A percentile compares a stretch with the other conserved stretches of the same genome.
These are phyloP conservation scores for Colletotrichum paranaense DNA, from an alignment of 2,329 filamentous ascomycete genomes.

Conservation along the genomic window DNA sequence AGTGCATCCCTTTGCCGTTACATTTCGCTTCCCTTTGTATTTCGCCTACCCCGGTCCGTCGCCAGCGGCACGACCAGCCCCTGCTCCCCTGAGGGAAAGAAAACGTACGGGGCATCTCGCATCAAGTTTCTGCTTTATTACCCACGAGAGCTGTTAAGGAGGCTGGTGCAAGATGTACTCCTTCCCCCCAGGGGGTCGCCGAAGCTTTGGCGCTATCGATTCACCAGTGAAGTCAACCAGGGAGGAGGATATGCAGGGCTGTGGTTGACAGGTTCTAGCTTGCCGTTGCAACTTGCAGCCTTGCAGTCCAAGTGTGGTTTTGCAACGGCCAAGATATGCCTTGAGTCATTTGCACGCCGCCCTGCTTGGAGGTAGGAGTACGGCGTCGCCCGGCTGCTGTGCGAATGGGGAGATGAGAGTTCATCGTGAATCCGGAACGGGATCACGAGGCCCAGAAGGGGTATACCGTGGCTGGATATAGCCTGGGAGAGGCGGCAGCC, in stretches of 20 bases:
- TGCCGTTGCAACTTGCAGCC: background rate
- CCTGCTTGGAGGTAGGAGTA: background rate
- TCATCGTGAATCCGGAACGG: background rate
- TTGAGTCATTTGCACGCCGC: background rate
- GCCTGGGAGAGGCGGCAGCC: background rate
- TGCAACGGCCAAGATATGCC: background rate
- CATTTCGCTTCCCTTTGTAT: slow-evolving; percentile 26
- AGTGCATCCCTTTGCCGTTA: slow-evolving; percentile 17
- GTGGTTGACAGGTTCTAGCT: background rate
- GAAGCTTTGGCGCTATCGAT: slow-evolving; percentile 30
- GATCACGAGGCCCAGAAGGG: background rate
- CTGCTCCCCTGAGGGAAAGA: background rate
- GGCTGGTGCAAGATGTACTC: slow-evolving; percentile 2
- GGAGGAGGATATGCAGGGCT: background rate
- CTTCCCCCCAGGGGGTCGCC: slow-evolving; percentile 15
- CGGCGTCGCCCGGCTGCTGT: background rate
- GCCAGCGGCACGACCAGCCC: slow-evolving; percentile 5
- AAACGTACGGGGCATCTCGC: background rate
- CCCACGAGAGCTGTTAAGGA: background rate
- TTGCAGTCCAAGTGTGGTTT: background rate
- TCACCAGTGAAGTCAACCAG: background rate
- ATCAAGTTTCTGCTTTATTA: slow-evolving; percentile 20
- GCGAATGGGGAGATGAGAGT: background rate
- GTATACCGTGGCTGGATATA: background rate
- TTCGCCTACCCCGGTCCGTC: slow-evolving; percentile 27